Percentiles rank a stretch among this genome's conserved stretches.
Evolutionary conservation across 2,329 filamentous ascomycete species (phyloP).

Genomic region (Aspergillus chevalieri): DNA sequence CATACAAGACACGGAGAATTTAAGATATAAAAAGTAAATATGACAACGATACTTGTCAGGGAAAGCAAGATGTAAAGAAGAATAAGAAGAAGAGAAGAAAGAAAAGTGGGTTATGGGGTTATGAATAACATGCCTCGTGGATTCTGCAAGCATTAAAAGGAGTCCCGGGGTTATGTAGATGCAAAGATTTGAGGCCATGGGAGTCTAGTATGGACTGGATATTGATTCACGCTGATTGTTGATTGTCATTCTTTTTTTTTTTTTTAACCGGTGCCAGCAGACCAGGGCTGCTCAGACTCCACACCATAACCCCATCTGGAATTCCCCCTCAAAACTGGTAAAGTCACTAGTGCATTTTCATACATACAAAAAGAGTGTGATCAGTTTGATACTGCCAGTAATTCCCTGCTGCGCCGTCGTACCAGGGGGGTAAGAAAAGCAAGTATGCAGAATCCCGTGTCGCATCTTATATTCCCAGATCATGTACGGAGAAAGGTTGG

Average conservation of each 20-base stretch:
- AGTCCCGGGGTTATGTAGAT: conserved; percentile 17
- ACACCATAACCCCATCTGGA: conserved; percentile 7
- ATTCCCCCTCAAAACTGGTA: conserved; percentile 4
- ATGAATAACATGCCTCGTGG: conserved; percentile 13
- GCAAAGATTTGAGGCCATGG: conserved; percentile 29
- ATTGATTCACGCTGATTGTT: conserved; percentile 10
- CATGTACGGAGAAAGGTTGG: conserved; percentile 7
- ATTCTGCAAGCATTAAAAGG: conserved; percentile 13
- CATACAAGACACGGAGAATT: conserved; percentile 9
- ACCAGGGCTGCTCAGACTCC: conserved; percentile 1
- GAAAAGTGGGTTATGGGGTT: conserved; percentile 4
- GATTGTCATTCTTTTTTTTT: conserved; percentile 3
- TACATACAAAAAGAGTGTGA: conserved; percentile 4
- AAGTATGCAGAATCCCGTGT: conserved; percentile 28
- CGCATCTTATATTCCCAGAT: conserved; percentile 17
- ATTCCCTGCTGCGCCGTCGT: conserved; percentile 15
- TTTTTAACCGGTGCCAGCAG: background rate
- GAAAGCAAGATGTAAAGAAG: conserved; percentile 2
- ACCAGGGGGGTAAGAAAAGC: conserved; percentile 17
- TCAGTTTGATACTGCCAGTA: conserved; percentile 18
- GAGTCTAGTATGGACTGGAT: conserved; percentile 13
- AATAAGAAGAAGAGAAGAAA: conserved; percentile 11
- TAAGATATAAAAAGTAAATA: conserved; percentile 4
- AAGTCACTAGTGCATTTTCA: conserved; percentile 4
- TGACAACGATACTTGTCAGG: conserved; percentile 6